These are phyloP conservation scores for Cryptococcus sp. DNA, from an alignment of 1,284 basidiomycete genomes.

Conservation along the genomic window DNA sequence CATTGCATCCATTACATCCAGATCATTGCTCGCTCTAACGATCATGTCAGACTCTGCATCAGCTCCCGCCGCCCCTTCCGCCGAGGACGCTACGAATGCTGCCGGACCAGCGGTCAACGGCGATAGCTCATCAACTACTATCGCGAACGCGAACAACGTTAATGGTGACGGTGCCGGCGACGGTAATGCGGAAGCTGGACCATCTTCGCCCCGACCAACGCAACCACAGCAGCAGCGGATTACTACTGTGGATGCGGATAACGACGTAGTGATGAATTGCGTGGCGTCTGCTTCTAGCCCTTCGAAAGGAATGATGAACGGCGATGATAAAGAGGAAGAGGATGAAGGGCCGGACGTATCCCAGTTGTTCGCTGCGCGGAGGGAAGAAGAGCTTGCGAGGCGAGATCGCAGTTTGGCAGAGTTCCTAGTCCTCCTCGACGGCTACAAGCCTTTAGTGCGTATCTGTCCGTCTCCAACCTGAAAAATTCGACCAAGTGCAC, in stretches of 20 bases:
- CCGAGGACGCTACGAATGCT: too few species aligned
- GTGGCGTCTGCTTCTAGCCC: neutral
- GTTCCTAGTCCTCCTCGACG: conserved; percentile 93
- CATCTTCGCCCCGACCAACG: conserved; percentile 5
- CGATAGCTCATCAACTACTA: too few species aligned
- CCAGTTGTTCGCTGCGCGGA: conserved; percentile 44
- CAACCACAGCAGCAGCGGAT: neutral
- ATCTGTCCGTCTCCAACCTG: neutral
- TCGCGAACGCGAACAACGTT: too few species aligned
- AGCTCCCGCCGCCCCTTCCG: too few species aligned
- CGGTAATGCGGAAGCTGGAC: conserved; percentile 11
- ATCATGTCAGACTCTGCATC: too few species aligned
- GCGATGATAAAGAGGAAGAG: conserved; percentile 9
- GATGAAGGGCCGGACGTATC: conserved; percentile 25
- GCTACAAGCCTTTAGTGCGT: conserved; percentile 88
- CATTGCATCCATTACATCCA: too few species aligned
- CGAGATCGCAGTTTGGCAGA: conserved; percentile 83
- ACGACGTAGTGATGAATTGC: neutral
- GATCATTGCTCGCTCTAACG: too few species aligned
- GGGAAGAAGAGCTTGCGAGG: conserved; percentile 73
- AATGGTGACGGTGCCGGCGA: conserved; percentile 1
- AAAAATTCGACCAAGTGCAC: neutral
- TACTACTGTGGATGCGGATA: neutral
- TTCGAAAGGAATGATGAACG: conserved; percentile 11
- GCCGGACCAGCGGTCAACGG: too few species aligned